phyloP scores from a whole-genome alignment of 2,329 filamentous ascomycete species.

The Colletotrichum tabaci region DNA sequence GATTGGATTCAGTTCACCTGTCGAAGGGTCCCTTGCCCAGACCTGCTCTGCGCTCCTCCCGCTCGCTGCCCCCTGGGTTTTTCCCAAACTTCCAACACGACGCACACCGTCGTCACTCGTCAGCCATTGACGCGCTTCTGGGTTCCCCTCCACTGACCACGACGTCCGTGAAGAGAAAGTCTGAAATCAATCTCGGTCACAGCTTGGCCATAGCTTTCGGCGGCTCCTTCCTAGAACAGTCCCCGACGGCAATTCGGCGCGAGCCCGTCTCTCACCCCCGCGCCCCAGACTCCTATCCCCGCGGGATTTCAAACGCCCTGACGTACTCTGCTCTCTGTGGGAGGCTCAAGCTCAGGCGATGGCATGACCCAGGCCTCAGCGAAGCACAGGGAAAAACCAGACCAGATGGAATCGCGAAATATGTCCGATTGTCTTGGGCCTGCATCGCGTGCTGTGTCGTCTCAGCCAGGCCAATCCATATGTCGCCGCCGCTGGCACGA shows the following conservation, averaged over 20 bases:
- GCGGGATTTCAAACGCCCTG: background rate
- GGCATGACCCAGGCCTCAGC: background rate
- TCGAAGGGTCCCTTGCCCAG: slow-evolving; percentile 23
- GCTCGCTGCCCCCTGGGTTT: background rate
- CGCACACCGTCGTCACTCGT: background rate
- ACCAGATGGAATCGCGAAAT: slow-evolving; percentile 31
- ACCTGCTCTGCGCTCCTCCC: background rate
- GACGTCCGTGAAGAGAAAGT: background rate
- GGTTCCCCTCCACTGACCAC: background rate
- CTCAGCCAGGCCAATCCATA: slow-evolving; percentile 11
- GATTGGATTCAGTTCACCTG: slow-evolving; percentile 32
- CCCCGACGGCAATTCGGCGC: slow-evolving; percentile 11
- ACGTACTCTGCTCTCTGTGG: slow-evolving; percentile 12
- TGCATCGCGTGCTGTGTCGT: slow-evolving; percentile 10
- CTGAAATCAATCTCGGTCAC: slow-evolving; percentile 33
- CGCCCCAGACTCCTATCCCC: slow-evolving; percentile 11
- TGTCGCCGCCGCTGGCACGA: slow-evolving; percentile 16
- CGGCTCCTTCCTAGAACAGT: slow-evolving; percentile 16
- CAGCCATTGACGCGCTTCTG: background rate
- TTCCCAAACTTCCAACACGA: slow-evolving; percentile 10
- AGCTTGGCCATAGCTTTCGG: slow-evolving; percentile 20
- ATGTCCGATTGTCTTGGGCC: slow-evolving; percentile 28
- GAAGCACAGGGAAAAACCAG: background rate
- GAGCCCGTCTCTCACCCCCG: slow-evolving; percentile 3
- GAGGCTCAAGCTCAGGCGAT: slow-evolving; percentile 16